Conservation (phyloP, 768 basidiomycete species). For the Udeniomyces megalosporus region DNA sequence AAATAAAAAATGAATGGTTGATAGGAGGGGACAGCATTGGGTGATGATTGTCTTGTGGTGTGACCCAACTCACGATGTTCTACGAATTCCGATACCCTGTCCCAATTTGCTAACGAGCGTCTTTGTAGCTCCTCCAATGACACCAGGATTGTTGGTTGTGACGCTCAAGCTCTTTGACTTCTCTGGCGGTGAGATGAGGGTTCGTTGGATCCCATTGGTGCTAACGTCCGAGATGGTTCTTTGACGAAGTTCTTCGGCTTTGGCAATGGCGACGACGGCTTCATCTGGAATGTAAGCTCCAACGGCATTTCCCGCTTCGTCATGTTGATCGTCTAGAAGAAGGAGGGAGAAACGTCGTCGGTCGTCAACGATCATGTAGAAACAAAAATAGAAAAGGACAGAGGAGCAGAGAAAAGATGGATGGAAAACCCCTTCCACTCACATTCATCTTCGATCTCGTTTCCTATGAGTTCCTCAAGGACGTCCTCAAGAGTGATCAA, state of each 20-base stretch:
- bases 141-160: neutral
- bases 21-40: no score
- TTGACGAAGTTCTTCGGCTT: slow-evolving; percentile 7
- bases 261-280: slow-evolving; percentile 1
- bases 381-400: neutral
- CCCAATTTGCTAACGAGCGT: no score
- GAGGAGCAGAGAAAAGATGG: neutral
- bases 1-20: no score
- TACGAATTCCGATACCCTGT: no score
- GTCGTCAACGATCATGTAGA: neutral
- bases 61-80: no score
- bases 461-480: slow-evolving; percentile 80
- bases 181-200: neutral
- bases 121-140: no score
- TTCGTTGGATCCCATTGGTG: neutral
- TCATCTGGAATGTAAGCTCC: slow-evolving; percentile 7
- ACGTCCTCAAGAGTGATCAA: slow-evolving; percentile 90
- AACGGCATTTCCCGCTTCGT: slow-evolving; percentile 3
- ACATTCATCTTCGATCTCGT: slow-evolving; percentile 80
- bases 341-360: neutral
- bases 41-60: no score
- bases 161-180: neutral
- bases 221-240: neutral
- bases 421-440: neutral
- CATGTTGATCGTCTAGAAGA: slow-evolving; percentile 5